Evolutionary conservation across 805 yeast species (phyloP), one percentile per base, ranked within the genome.

Genomic region (Torulaspora delbrueckii): DNA sequence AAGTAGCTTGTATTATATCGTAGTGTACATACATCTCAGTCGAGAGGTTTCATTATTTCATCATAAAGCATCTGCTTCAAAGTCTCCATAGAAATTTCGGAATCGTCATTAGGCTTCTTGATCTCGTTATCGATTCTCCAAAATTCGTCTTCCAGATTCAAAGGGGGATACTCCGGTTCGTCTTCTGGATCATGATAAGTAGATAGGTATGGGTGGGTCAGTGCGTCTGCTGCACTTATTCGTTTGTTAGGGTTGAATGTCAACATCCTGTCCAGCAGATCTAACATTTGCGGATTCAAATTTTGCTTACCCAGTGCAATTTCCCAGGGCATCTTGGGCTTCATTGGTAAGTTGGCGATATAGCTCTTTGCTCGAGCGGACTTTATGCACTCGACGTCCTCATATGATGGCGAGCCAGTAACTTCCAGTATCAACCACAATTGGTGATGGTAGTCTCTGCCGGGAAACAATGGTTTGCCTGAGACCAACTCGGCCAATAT

Each of bases 311-410:
- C 59, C 13, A 64, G 42, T 1, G 60, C 62, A 1, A 63, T 56
- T 8, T 69, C 69, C 56, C 71, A 69, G 2, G 79, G 72, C 2
- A 81, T 67, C 55, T 76, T 81, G 49, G 77, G 76, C 54, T 77
- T 73, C 58, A 77, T 76, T 42, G 88, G 83, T 46, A 82, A 72
- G 16, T 84, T 77, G 42, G 83, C 69, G 47, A 86, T 84, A 58
- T 85, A 86, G 55, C 85, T 91, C 55, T 85, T 74, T 2, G 93
- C 93, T 40, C 89, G 72, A 62, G 79, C 79, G 39, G 84, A 78
- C 65, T 82, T 84, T 55, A 86, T 83, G 51, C 81, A 81, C 57
- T 79, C 77, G 60, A 82, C 78, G 62, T 86, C 93, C 47, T 83
- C 90, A 60, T 76, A 78, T 43, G 75, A 71, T 1, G 93, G 93